These are phyloP conservation scores for Cordyceps cateniannulata DNA, from an alignment of 2,329 filamentous ascomycete genomes.

Conservation along the genomic window DNA sequence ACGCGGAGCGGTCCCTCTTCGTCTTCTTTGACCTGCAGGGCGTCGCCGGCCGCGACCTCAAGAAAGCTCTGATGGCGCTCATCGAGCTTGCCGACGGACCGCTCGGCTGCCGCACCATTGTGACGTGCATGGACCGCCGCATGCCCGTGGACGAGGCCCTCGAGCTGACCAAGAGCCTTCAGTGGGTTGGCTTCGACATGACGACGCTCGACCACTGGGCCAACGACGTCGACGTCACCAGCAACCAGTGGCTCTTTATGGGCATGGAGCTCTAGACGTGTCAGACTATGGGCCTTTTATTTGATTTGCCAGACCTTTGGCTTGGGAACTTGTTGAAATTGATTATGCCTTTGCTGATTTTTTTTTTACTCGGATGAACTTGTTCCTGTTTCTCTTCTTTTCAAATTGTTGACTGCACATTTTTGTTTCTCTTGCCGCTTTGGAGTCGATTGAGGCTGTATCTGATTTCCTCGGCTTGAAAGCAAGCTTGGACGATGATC, in stretches of 20 bases:
- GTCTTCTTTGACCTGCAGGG: slow-evolving; percentile 73
- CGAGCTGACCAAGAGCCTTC: slow-evolving; percentile 70
- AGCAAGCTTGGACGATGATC: not conserved
- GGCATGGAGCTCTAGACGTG: slow-evolving; percentile 68
- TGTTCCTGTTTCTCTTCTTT: slow-evolving; percentile 14
- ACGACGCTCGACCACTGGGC: slow-evolving; percentile 74
- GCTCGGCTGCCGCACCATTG: slow-evolving; percentile 69
- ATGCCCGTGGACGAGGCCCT: slow-evolving; percentile 56
- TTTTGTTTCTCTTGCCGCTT: not conserved
- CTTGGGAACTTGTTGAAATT: not conserved
- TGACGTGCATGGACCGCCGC: slow-evolving; percentile 73
- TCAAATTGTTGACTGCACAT: slow-evolving; percentile 2
- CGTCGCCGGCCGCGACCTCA: slow-evolving; percentile 69
- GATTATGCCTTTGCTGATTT: not conserved
- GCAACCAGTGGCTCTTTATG: slow-evolving; percentile 77
- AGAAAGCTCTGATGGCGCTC: slow-evolving; percentile 85
- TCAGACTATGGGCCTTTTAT: not conserved
- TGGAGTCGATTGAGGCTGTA: not conserved
- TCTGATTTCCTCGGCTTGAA: slow-evolving; percentile 9
- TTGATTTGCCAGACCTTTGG: not conserved
- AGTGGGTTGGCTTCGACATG: slow-evolving; percentile 89
- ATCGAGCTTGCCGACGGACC: slow-evolving; percentile 79
- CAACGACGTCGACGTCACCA: slow-evolving; percentile 57
- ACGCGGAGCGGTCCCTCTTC: slow-evolving; percentile 69
- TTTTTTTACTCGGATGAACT: slow-evolving; percentile 12